phyloP scores from a whole-genome alignment of 2,329 filamentous ascomycete genomes.

The Nemania diffusa region DNA sequence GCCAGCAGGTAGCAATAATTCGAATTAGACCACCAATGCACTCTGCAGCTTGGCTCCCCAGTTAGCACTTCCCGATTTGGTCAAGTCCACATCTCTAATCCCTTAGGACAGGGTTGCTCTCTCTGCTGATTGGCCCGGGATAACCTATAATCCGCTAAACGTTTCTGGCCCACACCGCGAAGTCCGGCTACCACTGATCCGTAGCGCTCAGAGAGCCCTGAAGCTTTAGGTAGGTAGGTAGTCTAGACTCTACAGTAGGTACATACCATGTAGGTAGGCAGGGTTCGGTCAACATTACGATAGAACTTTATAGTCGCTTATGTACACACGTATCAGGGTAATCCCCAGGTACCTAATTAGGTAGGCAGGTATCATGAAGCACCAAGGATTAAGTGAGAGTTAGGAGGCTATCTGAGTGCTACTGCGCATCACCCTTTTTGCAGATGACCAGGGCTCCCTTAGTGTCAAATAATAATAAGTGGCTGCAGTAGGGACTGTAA shows the following conservation, averaged over 20 bases:
- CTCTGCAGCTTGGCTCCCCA: constrained; percentile 35
- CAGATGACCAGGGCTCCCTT: background rate
- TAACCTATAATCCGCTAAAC: constrained; percentile 46
- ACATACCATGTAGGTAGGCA: background rate
- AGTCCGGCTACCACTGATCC: constrained; percentile 12
- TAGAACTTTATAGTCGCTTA: no score
- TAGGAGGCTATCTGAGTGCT: background rate
- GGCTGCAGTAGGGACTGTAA: background rate
- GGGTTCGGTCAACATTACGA: background rate
- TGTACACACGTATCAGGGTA: no score
- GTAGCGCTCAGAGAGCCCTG: constrained; percentile 10
- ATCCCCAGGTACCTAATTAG: no score
- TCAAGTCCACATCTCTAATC: constrained; percentile 41
- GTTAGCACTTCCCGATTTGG: constrained; percentile 46
- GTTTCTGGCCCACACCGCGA: constrained; percentile 40
- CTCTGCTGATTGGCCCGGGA: constrained; percentile 44
- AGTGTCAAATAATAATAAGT: background rate
- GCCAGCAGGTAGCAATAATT: constrained; percentile 32
- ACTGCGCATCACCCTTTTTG: background rate
- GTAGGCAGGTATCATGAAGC: background rate
- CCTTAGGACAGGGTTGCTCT: constrained; percentile 14
- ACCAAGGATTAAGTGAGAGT: background rate
- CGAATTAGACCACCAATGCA: constrained; percentile 33
- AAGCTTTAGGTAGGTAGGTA: background rate
- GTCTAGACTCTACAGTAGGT: no score